phyloP scores from a whole-genome alignment of 106 monocot species.

The Dendrobium catenatum region DNA sequence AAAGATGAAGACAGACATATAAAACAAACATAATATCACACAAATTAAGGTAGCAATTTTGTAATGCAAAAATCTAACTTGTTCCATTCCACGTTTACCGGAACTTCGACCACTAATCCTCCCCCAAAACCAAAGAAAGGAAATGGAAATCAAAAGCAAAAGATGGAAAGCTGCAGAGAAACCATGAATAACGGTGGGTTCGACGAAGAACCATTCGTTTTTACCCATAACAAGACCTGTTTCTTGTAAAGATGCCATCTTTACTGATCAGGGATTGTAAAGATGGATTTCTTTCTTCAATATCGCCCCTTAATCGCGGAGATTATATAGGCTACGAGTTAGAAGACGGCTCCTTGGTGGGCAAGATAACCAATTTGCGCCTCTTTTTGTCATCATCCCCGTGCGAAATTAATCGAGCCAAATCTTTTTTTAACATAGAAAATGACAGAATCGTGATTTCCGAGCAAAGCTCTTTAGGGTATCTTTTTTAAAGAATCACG shows the following conservation, averaged over 20 bases:
- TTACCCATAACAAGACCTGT: neutral
- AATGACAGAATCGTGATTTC: neutral
- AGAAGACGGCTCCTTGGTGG: neutral
- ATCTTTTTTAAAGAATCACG: too few species aligned
- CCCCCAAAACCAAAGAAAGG: slow-evolving; percentile 22
- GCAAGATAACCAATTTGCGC: neutral
- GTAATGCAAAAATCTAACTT: slow-evolving; percentile 24
- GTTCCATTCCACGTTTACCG: slow-evolving; percentile 1
- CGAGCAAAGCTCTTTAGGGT: neutral
- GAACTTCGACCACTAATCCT: slow-evolving; percentile 1
- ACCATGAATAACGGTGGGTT: slow-evolving; percentile 34
- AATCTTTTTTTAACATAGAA: neutral
- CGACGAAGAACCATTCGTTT: slow-evolving; percentile 12
- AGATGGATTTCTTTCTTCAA: slow-evolving; percentile 3
- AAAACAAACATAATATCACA: slow-evolving; percentile 23
- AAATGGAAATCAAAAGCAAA: slow-evolving; percentile 30
- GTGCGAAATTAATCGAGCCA: neutral
- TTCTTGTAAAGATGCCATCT: neutral
- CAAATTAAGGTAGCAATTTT: slow-evolving; percentile 23
- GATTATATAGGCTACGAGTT: neutral
- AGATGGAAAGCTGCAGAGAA: slow-evolving; percentile 49
- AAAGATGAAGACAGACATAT: slow-evolving; percentile 30
- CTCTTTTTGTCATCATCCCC: neutral
- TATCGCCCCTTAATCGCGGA: neutral
- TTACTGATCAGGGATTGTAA: neutral